Evolutionary conservation across 495 filamentous ascomycete species (phyloP), one percentile per base, ranked within the genome.

Genomic region (Penicillium coprophilum): DNA sequence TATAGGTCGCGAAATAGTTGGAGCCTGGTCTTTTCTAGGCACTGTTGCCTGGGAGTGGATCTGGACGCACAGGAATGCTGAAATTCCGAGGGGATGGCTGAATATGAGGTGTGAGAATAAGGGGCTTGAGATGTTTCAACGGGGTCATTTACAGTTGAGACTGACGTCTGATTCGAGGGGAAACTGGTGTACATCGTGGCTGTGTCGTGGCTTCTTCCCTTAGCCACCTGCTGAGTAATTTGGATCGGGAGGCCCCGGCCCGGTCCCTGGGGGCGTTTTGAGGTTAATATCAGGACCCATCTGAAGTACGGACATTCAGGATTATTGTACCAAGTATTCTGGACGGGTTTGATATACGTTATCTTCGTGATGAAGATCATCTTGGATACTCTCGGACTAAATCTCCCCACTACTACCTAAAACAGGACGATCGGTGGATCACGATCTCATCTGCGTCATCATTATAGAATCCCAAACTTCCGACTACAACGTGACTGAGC

Each of bases 381-480:
- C 21, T 45, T 19, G 21, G 2, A 41, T 41, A 21, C 20, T 10
- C 40, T 6, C 10, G 45, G 20, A 47, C 28, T 47, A 31, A 27
- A 30, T 3, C 23, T 5, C 40, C 44, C 44, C 44, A 46, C 30
- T 17, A 30, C 24, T 38, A 39, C 13, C 36, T 21, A 19, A 27
- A 48, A 44, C 57, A 46, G 19, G 41, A 23, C 34, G 61, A 57
- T 56, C 59, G 55, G 55, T 50, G 55, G 59, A 55, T 50, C 51
- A 38, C 55, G 38, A 43, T 58, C 46, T 62, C 62, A 57, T 52
- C 49, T 65, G 62, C 62, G 62, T 65, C 62, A 65, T 65, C 24
- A 65, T 65, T 59, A 65, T 62, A 59, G 39, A 57, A 59, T 32
- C 51, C 4, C 27, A 41, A 27, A 36, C 31, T 40, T n/a, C 47